Conservation (phyloP, 2,329 filamentous ascomycete species). For the Didymosphaeria variabile region DNA sequence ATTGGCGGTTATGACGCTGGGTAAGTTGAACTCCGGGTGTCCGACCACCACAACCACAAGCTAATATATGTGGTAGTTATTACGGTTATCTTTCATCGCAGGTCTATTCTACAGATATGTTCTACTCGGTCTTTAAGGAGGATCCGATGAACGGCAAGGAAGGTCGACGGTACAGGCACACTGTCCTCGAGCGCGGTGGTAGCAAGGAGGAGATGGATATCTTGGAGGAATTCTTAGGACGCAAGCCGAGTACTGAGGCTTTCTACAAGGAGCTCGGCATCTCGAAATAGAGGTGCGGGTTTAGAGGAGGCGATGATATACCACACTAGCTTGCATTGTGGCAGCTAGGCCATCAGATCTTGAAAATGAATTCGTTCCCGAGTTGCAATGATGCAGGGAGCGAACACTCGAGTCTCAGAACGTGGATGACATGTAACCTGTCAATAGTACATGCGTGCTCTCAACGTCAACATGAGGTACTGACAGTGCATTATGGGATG, state of each 20-base stretch:
- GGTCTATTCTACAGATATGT: conserved; percentile 88
- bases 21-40: conserved; percentile 26
- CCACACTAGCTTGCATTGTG: neutral
- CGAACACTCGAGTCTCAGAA: neutral
- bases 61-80: conserved; percentile 58
- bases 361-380: neutral
- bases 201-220: conserved; percentile 83
- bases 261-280: conserved; percentile 81
- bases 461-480: neutral
- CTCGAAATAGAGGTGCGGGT: conserved; percentile 26
- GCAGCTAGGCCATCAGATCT: neutral
- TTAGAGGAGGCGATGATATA: conserved; percentile 3
- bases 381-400: neutral
- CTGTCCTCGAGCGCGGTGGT: conserved; percentile 79
- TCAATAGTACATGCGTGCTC: neutral
- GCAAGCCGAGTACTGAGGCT: conserved; percentile 78
- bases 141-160: conserved; percentile 80
- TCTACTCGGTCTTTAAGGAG: conserved; percentile 79
- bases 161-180: conserved; percentile 79
- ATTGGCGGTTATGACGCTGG: conserved; percentile 87
- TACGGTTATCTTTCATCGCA: conserved; percentile 73
- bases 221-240: conserved; percentile 78
- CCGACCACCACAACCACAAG: neutral
- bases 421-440: neutral
- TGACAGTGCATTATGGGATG: neutral